phyloP scores from a whole-genome alignment of 2,329 filamentous ascomycete genomes.

The Colletotrichum eremochloae region DNA sequence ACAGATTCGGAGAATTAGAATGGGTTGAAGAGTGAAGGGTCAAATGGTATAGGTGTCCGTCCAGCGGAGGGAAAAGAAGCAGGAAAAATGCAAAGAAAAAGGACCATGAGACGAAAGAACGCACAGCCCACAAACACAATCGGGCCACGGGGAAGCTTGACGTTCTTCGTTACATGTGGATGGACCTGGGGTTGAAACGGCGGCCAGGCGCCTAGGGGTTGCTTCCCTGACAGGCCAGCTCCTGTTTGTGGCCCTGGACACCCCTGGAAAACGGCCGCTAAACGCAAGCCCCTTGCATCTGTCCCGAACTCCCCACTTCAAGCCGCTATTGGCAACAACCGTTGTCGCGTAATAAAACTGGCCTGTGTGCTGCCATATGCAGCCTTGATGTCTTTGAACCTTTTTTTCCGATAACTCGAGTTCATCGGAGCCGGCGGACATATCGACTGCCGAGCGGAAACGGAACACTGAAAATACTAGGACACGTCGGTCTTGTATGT shows the following conservation, averaged over 20 bases:
- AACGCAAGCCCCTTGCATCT: slow-evolving; percentile 29
- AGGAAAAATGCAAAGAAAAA: slow-evolving; percentile 9
- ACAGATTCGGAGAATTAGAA: slow-evolving; percentile 1
- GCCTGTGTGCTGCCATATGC: too few relatives aligned
- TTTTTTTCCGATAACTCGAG: neutral
- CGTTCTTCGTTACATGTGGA: slow-evolving; percentile 41
- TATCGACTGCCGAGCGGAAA: slow-evolving; percentile 16
- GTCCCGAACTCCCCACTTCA: slow-evolving; percentile 14
- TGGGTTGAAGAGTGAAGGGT: neutral
- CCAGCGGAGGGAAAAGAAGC: slow-evolving; percentile 18
- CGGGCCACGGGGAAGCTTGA: slow-evolving; percentile 36
- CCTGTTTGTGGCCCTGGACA: slow-evolving; percentile 26
- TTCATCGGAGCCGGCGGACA: slow-evolving; percentile 27
- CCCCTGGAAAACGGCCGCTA: slow-evolving; percentile 29
- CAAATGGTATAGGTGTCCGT: slow-evolving; percentile 36
- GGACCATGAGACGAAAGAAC: slow-evolving; percentile 35
- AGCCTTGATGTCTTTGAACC: too few relatives aligned
- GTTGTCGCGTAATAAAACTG: too few relatives aligned
- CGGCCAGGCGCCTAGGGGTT: slow-evolving; percentile 34
- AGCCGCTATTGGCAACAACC: neutral
- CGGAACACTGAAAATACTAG: neutral
- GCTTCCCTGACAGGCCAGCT: slow-evolving; percentile 29
- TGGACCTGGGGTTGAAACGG: slow-evolving; percentile 38
- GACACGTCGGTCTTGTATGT: too few relatives aligned
- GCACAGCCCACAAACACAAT: slow-evolving; percentile 22